Conservation (phyloP, 495 filamentous ascomycete species). For the Melanomma pulvis-pyrius region DNA sequence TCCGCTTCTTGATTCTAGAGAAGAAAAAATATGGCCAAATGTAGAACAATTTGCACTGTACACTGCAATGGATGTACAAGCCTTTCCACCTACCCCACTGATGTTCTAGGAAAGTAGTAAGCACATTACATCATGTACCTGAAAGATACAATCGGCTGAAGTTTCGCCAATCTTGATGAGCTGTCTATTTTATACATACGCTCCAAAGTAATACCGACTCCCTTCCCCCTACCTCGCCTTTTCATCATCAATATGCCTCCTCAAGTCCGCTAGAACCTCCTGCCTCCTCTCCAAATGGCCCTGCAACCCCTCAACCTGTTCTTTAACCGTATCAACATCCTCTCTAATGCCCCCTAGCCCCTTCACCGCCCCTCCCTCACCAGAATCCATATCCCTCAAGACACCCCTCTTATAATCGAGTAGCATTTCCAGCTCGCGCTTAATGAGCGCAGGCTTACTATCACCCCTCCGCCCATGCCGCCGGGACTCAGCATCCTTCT, state of each 20-base stretch:
- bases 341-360: constrained; percentile 56
- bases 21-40: too few species aligned
- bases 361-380: constrained; percentile 45
- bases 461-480: constrained; percentile 60
- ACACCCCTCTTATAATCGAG: constrained; percentile 76
- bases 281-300: constrained; percentile 46
- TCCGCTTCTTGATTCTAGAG: neutral
- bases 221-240: constrained; percentile 37
- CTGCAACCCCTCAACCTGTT: constrained; percentile 52
- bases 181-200: neutral
- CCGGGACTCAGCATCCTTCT: constrained; percentile 60
- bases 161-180: too few species aligned
- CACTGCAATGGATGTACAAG: too few species aligned
- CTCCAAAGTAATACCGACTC: neutral
- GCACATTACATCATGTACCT: too few species aligned
- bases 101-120: too few species aligned
- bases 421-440: constrained; percentile 89
- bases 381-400: constrained; percentile 54
- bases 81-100: too few species aligned
- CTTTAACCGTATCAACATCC: constrained; percentile 49
- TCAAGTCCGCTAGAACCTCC: constrained; percentile 59
- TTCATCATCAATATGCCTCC: constrained; percentile 64
- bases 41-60: too few species aligned
- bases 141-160: too few species aligned
- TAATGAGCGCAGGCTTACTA: constrained; percentile 76